Conservation (phyloP, 202 grass and related monocot genomes). For the Panicum hallii region DNA sequence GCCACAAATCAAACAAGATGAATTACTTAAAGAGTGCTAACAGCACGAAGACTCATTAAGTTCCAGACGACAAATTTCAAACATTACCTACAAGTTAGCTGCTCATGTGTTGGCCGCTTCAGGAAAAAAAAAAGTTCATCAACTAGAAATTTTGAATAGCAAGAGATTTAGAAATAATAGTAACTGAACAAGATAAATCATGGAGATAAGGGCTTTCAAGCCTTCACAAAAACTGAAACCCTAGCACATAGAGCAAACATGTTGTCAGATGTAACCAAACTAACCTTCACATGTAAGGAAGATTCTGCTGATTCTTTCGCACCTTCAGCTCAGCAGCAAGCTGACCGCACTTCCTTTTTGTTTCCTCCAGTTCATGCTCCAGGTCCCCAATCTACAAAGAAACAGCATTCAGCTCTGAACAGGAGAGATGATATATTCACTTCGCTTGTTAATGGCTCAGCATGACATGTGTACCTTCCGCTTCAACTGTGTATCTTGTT, state of each 20-base stretch:
- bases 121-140: not conserved
- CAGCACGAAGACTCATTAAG: not conserved
- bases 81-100: not conserved
- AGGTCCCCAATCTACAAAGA: conserved; percentile 65
- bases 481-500: conserved; percentile 66
- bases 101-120: no score
- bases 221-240: conserved; percentile 9
- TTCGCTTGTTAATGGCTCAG: not conserved
- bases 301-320: conserved; percentile 39
- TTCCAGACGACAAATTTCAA: not conserved
- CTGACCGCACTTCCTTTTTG: conserved; percentile 66
- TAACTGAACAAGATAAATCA: not conserved
- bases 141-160: not conserved
- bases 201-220: conserved; percentile 21
- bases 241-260: conserved; percentile 4
- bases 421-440: not conserved
- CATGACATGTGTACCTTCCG: conserved; percentile 60
- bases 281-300: conserved; percentile 51
- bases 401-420: conserved; percentile 38
- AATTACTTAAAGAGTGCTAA: not conserved
- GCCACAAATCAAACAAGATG: not conserved
- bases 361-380: conserved; percentile 81
- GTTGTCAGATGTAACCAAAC: conserved; percentile 10
- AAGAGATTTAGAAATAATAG: not conserved
- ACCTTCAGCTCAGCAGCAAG: conserved; percentile 56